A percentile compares a stretch with the other conserved stretches of the same genome.
phyloP scores from a whole-genome alignment of 176 grass and related monocot genomes.

The Musa troglodytarum region DNA sequence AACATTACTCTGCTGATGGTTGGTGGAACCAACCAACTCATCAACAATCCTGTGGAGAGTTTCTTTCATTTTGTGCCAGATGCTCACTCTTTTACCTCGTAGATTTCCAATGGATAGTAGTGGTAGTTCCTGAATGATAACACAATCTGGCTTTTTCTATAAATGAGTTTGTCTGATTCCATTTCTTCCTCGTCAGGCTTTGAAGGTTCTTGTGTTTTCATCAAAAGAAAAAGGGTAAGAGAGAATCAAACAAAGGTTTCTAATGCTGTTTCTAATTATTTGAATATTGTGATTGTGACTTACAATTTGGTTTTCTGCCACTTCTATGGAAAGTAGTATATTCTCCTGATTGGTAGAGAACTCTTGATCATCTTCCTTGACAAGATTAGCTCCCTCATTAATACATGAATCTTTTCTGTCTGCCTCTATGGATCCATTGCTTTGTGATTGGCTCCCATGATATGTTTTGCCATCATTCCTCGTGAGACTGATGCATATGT shows the following conservation, averaged over 20 bases:
- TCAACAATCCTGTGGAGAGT: slow-evolving; percentile 11
- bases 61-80: slow-evolving; percentile 42
- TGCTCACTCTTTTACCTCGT: slow-evolving; percentile 25
- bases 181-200: background rate
- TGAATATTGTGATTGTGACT: slow-evolving; percentile 2
- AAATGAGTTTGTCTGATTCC: background rate
- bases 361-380: background rate
- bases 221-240: background rate
- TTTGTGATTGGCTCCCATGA: background rate
- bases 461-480: background rate
- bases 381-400: background rate
- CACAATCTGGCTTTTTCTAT: background rate
- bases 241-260: background rate
- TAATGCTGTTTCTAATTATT: background rate
- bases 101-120: slow-evolving; percentile 17
- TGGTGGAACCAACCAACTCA: slow-evolving; percentile 14
- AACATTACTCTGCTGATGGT: background rate
- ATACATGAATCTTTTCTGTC: background rate
- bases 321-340: slow-evolving; percentile 20
- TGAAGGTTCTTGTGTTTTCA: background rate
- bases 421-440: background rate
- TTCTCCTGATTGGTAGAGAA: slow-evolving; percentile 24
- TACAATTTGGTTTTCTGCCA: slow-evolving; percentile 41
- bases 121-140: slow-evolving; percentile 41
- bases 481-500: background rate